Evolutionary conservation across 768 basidiomycete genomes (phyloP).

Genomic region (Termitomyces heimii): DNA sequence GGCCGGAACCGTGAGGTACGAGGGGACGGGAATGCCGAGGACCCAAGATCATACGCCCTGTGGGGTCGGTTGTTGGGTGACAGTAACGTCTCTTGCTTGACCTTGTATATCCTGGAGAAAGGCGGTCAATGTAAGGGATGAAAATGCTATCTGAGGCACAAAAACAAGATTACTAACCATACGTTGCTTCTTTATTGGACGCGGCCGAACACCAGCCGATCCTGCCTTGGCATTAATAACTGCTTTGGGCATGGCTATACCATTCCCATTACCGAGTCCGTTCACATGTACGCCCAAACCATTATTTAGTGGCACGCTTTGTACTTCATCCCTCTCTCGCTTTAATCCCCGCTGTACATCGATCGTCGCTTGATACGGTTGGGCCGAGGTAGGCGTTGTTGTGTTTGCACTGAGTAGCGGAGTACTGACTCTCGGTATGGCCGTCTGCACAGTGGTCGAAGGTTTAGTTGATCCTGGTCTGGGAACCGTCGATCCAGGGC

Average conservation of each 20-base stretch:
- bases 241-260: constrained; percentile 21
- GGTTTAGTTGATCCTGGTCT: constrained; percentile 21
- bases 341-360: constrained; percentile 32
- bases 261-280: constrained; percentile 13
- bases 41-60: constrained; percentile 55
- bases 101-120: constrained; percentile 55
- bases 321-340: constrained; percentile 32
- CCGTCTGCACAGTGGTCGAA: constrained; percentile 17
- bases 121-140: not conserved
- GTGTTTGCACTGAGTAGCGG: constrained; percentile 19
- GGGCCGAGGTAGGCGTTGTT: constrained; percentile 26
- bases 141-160: not conserved
- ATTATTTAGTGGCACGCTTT: constrained; percentile 16
- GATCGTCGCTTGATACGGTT: constrained; percentile 5
- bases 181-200: constrained; percentile 72
- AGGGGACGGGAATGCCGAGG: not conserved
- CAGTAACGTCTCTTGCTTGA: constrained; percentile 53
- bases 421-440: constrained; percentile 13
- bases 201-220: constrained; percentile 48
- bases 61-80: constrained; percentile 69
- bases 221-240: constrained; percentile 54
- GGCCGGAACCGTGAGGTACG: not conserved
- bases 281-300: constrained; percentile 19
- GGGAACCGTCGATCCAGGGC: constrained; percentile 17
- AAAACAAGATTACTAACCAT: constrained; percentile 44